phyloP scores from a whole-genome alignment of 208 protist genomes.

The Balamuthia mandrillaris region DNA sequence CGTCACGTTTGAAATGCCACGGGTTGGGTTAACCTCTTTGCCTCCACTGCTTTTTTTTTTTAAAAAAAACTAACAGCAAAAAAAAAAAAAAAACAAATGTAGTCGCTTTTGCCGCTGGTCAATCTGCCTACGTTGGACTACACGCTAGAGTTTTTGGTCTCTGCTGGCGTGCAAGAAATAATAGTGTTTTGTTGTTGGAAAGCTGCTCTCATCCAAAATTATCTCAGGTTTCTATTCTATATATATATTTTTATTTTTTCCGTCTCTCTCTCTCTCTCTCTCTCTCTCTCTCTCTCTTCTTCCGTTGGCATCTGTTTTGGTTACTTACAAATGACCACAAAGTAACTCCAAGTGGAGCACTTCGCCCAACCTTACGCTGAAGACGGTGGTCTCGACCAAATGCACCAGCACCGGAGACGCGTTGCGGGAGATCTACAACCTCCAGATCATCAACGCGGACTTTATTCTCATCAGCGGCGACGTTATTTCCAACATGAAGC shows the following conservation, averaged over 20 bases:
- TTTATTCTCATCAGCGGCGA: constrained; percentile 74
- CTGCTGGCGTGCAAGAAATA: constrained; percentile 67
- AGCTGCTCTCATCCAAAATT: constrained; percentile 56
- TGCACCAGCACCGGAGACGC: constrained; percentile 46
- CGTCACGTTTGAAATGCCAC: constrained; percentile 65
- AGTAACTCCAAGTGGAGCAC: constrained; percentile 36
- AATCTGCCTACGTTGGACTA: constrained; percentile 76
- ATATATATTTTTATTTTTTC: background rate
- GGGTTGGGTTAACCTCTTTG: constrained; percentile 50
- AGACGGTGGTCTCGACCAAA: background rate
- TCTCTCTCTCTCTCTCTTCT: background rate
- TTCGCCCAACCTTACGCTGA: constrained; percentile 9
- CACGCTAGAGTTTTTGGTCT: constrained; percentile 72
- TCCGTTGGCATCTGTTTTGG: background rate
- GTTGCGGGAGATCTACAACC: constrained; percentile 56
- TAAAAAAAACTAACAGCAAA: too few relatives aligned
- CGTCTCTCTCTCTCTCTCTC: background rate
- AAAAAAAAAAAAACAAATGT: too few relatives aligned
- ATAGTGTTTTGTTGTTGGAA: constrained; percentile 66
- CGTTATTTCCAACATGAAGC: constrained; percentile 70
- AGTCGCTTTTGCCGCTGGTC: constrained; percentile 67
- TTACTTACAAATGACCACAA: background rate
- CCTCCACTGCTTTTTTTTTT: too few relatives aligned
- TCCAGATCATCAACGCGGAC: constrained; percentile 61
- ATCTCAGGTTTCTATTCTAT: constrained; percentile 40